These are phyloP conservation scores for Nannizziopsis barbatae DNA, from an alignment of 2,329 filamentous ascomycete genomes.

Conservation along the genomic window DNA sequence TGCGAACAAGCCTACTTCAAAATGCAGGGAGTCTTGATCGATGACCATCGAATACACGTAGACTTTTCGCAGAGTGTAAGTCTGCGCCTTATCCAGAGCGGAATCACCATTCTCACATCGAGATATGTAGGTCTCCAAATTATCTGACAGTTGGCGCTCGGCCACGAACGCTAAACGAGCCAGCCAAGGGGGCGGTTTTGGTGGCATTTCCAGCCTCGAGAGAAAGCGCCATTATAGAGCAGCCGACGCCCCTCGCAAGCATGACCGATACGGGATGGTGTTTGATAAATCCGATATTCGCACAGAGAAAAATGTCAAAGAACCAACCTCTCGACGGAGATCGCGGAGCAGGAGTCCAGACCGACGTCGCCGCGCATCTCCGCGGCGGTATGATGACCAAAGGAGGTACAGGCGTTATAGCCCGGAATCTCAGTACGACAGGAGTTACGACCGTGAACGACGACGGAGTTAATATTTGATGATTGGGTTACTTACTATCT, in stretches of 20 bases:
- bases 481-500: background rate
- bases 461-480: conserved; percentile 7
- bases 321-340: conserved; percentile 15
- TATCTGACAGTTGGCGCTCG: conserved; percentile 81
- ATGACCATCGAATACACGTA: conserved; percentile 94
- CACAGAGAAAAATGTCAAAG: conserved; percentile 28
- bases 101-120: background rate
- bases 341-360: conserved; percentile 39
- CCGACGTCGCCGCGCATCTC: conserved; percentile 19
- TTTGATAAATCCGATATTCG: conserved; percentile 63
- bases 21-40: conserved; percentile 95
- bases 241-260: conserved; percentile 41
- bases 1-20: conserved; percentile 97
- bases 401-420: conserved; percentile 12
- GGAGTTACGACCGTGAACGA: conserved; percentile 5
- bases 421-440: conserved; percentile 18
- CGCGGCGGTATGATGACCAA: conserved; percentile 28
- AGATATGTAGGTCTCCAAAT: conserved; percentile 52
- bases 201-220: conserved; percentile 77
- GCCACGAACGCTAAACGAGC: conserved; percentile 71
- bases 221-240: conserved; percentile 81
- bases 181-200: conserved; percentile 64
- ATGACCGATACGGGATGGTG: conserved; percentile 62
- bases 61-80: conserved; percentile 94
- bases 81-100: conserved; percentile 1